Evolutionary conservation across 2,329 filamentous ascomycete genomes (phyloP).

Genomic region (Pyrenophora teres): DNA sequence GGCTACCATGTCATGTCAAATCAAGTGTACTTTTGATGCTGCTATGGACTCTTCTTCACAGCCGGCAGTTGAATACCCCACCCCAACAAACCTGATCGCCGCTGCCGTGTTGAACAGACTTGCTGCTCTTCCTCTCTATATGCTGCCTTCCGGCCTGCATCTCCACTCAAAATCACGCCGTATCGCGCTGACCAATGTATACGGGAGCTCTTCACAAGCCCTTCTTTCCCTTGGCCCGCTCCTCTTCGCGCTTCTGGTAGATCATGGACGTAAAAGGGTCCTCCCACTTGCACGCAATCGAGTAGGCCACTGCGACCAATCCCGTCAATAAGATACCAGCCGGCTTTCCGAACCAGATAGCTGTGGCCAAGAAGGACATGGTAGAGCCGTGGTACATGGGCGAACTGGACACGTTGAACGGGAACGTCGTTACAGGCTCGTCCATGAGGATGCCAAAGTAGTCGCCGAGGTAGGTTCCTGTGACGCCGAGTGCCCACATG

Average conservation of each 20-base stretch:
- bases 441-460: slow-evolving; percentile 99
- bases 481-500: slow-evolving; percentile 91
- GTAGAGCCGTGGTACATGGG: slow-evolving; percentile 98
- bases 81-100: slow-evolving; percentile 3
- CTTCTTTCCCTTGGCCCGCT: slow-evolving; percentile 51
- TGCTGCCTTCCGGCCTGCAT: not conserved
- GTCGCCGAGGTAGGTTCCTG: slow-evolving; percentile 94
- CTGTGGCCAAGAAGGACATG: slow-evolving; percentile 87
- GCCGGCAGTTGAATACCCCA: slow-evolving; percentile 17
- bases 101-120: slow-evolving; percentile 15
- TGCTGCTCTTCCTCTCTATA: slow-evolving; percentile 3
- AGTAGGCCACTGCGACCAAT: slow-evolving; percentile 77
- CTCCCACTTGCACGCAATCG: slow-evolving; percentile 81
- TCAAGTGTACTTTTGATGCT: slow-evolving; percentile 16
- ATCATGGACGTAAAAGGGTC: slow-evolving; percentile 94
- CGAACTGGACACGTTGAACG: slow-evolving; percentile 86
- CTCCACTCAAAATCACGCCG: not conserved
- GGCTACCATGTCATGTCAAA: slow-evolving; percentile 17
- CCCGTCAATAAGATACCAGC: slow-evolving; percentile 78
- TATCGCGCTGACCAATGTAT: not conserved
- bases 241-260: slow-evolving; percentile 79
- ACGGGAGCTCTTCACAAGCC: slow-evolving; percentile 13
- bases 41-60: slow-evolving; percentile 6
- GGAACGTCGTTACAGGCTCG: slow-evolving; percentile 88
- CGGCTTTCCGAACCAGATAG: slow-evolving; percentile 82